Conservation (phyloP, 768 basidiomycete genomes). For the Panaeolus cyanescens region DNA sequence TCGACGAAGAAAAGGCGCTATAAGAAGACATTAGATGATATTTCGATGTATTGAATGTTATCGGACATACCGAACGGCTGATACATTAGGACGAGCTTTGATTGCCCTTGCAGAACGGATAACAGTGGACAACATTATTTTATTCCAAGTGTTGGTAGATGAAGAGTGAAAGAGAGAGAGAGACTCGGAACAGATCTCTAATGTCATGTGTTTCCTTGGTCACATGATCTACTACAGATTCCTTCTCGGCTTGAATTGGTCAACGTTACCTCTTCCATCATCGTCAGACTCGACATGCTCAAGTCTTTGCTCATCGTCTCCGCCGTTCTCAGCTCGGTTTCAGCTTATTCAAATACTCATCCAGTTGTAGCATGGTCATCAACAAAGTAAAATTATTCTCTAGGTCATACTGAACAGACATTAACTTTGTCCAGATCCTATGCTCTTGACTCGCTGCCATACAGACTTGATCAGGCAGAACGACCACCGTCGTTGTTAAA, state of each 20-base stretch:
- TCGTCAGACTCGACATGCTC: constrained; percentile 39
- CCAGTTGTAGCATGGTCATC: constrained; percentile 79
- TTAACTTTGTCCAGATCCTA: constrained; percentile 42
- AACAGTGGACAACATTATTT: constrained; percentile 26
- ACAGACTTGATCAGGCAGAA: constrained; percentile 25
- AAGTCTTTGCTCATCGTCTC: constrained; percentile 41
- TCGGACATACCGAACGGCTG: constrained; percentile 13
- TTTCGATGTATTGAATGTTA: neutral
- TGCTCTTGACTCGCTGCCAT: constrained; percentile 44
- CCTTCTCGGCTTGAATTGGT: constrained; percentile 9
- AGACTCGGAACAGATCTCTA: neutral
- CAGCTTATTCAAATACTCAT: constrained; percentile 62
- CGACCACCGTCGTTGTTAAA: constrained; percentile 42
- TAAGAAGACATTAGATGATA: neutral
- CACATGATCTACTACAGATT: constrained; percentile 22
- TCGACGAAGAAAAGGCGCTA: constrained; percentile 29
- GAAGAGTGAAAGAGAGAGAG: constrained; percentile 3
- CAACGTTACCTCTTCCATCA: constrained; percentile 1
- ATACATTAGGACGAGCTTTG: constrained; percentile 9
- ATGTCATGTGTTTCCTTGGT: constrained; percentile 24
- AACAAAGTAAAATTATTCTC: constrained; percentile 42
- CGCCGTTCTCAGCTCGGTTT: constrained; percentile 45
- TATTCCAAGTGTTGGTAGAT: too few species aligned
- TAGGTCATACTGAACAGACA: neutral
- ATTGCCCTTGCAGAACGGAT: constrained; percentile 21